Percentiles rank a stretch among this genome's conserved stretches.
Conservation (phyloP, 768 basidiomycete genomes). For the Gymnopilus dilepis region DNA sequence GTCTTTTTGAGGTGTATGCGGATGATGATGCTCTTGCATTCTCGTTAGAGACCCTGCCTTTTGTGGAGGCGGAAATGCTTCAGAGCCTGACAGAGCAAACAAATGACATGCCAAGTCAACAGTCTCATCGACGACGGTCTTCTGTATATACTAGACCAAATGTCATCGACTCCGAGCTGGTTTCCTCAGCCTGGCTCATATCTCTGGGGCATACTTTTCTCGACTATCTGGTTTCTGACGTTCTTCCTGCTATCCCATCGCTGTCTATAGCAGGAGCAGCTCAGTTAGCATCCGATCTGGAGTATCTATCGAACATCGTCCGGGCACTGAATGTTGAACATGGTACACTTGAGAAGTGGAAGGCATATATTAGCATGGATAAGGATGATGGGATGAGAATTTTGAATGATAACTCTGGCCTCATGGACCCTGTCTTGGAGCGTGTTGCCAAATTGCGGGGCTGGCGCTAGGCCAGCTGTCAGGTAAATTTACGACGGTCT, state of each 20-base stretch:
- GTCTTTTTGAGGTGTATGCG: constrained; percentile 93
- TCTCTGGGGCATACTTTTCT: constrained; percentile 87
- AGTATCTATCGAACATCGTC: constrained; percentile 90
- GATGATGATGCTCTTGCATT: constrained; percentile 91
- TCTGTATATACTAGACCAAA: constrained; percentile 42
- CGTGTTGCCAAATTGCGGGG: constrained; percentile 45
- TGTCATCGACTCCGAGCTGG: constrained; percentile 71
- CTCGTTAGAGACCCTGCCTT: constrained; percentile 82
- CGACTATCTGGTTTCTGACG: constrained; percentile 66
- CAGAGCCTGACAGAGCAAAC: constrained; percentile 50
- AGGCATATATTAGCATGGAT: constrained; percentile 65
- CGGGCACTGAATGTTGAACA: constrained; percentile 89
- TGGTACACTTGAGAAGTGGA: constrained; percentile 82
- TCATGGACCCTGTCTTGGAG: constrained; percentile 39
- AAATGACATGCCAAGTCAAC: constrained; percentile 35
- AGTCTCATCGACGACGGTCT: constrained; percentile 46
- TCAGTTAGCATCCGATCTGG: constrained; percentile 87
- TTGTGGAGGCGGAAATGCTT: constrained; percentile 61
- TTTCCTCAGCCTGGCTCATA: constrained; percentile 90
- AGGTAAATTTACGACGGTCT: constrained; percentile 10
- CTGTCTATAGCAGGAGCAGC: constrained; percentile 73
- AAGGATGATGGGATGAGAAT: constrained; percentile 50
- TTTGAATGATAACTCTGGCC: constrained; percentile 29
- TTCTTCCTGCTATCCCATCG: constrained; percentile 74
- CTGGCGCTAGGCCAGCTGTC: constrained; percentile 30